Base-by-base conservation (phyloP, 164 flowering plant species). In the Umbellularia californica region DNA sequence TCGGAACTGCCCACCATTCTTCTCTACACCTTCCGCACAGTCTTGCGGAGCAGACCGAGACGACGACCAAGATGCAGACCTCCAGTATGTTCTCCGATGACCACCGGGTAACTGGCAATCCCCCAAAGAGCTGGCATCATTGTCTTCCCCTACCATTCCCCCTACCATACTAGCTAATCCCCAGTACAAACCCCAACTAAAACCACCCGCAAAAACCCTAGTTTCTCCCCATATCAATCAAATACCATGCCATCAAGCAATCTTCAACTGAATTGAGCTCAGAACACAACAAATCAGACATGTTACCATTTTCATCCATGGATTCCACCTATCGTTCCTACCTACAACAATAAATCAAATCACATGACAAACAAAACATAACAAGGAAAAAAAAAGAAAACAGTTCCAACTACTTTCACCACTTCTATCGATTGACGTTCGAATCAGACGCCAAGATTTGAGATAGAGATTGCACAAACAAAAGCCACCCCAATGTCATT, bases 11-110 rank as follows among this genome's bases (percentile, higher is more conserved):
- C 77, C 88, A 51, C 78, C 78, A 60, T 23, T 75, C 35, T 79
- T 75, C 9, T 75, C 80, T 12, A 66, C 52, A 12, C 76, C 84
- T 80, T 88, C 92, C 1, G 75, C 72, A 12, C 69, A 72, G 50
- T 79, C 89, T 35, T 82, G 86, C 13, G 77, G 74, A 1, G 79
- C 68, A n/a, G 90, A 75, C 22, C 71, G 71, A 5, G 93, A 88
- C 0, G 97, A 92, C 0, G 97, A 93, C 98, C 98, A 92, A 0
- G 98, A 93, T 0, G 92, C 90, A 0, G 98, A 91, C 68, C 94
- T 83, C 93, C 93, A 92, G 73, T 78, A 92, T 72, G 81, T 76
- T 75, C 79, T 91, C 72, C 90, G 79, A 52, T 12, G 20, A 15
- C 76, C 71, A 20, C 84, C 82, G 4, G 87, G 63, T 52, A 74